These are phyloP conservation scores for Spergularia bocconei DNA, from an alignment of 148 eudicot genomes.

Conservation along the genomic window DNA sequence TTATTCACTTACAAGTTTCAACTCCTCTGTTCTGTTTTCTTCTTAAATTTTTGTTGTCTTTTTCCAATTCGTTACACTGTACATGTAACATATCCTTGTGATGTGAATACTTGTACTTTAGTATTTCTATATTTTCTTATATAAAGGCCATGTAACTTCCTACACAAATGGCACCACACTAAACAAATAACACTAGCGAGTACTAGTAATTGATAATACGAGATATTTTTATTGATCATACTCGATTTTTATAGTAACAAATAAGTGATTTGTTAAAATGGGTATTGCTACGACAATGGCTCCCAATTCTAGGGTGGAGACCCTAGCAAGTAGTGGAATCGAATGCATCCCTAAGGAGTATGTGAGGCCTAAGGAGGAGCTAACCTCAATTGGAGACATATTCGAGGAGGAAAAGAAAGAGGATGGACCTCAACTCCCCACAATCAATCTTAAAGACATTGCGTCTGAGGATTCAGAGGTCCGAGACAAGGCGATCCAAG, in stretches of 20 bases:
- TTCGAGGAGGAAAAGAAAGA: conserved; percentile 67
- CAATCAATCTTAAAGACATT: conserved; percentile 53
- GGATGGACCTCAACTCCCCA: conserved; percentile 73
- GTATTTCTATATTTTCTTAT: neutral
- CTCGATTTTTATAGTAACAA: too few species aligned
- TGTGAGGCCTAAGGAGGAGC: conserved; percentile 70
- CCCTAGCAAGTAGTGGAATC: conserved; percentile 66
- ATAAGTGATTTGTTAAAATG: neutral
- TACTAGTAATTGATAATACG: neutral
- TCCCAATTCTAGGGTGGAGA: conserved; percentile 55
- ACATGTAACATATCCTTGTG: neutral
- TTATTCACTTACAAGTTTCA: neutral
- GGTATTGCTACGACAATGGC: conserved; percentile 15
- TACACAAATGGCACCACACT: neutral
- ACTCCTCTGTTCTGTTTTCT: neutral
- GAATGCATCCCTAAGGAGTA: conserved; percentile 80
- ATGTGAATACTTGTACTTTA: neutral
- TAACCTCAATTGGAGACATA: conserved; percentile 55
- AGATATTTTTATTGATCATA: neutral
- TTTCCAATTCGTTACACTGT: neutral
- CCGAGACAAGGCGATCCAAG: conserved; percentile 48
- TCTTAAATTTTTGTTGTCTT: neutral
- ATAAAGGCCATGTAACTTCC: conserved; percentile 5
- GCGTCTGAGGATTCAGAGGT: conserved; percentile 49
- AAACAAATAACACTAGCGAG: neutral